Evolutionary conservation across 805 yeast species (phyloP), one percentile per base, ranked within the genome.

Genomic region (Saccharomyces eubayanus): DNA sequence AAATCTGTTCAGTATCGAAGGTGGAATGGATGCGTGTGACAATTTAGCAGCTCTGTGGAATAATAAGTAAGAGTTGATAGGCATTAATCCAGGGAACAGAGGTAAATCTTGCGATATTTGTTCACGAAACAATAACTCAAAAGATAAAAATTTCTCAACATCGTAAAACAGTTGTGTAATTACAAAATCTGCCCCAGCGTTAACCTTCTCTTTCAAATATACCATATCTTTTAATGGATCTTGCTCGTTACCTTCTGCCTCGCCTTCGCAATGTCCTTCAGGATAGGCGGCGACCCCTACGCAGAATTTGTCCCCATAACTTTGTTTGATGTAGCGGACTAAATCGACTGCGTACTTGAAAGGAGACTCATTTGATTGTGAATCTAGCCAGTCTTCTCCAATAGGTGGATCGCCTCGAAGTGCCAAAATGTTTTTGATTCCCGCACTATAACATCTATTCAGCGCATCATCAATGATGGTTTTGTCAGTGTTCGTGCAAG

Each of bases 261-360:
- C 69, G 12, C 95, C 92, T 61, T 91, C 96, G 36, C 89, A 90
- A 71, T 92, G 97, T 20, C 99, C 99, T 67, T 92, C 99, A 8
- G 99, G 97, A 69, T 92, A 92, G 1, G 95, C 97, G 1, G 99
- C 99, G 14, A 92, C 99, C 56, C 99, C 99, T 53, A 92, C 76
- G 66, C 96, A 87, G 72, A 92, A 92, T 61, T 83, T 85, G 65
- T 87, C 87, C 2, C 89, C 94, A 66, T 91, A 76, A 49, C 81
- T 68, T 52, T 75, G 59, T 60, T 80, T 82, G 60, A 94, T 91
- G 67, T 92, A 91, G 59, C 73, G 78, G 10, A 94, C 96, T 56
- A 94, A 78, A 67, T 94, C 99, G 1, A 81, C 85, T 1, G 99
- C 98, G 65, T 84, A 77, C 57, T 76, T 73, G 71, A 90, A 91